Evolutionary conservation across 148 eudicot species (phyloP).

Genomic region (Polygonum maritimum): DNA sequence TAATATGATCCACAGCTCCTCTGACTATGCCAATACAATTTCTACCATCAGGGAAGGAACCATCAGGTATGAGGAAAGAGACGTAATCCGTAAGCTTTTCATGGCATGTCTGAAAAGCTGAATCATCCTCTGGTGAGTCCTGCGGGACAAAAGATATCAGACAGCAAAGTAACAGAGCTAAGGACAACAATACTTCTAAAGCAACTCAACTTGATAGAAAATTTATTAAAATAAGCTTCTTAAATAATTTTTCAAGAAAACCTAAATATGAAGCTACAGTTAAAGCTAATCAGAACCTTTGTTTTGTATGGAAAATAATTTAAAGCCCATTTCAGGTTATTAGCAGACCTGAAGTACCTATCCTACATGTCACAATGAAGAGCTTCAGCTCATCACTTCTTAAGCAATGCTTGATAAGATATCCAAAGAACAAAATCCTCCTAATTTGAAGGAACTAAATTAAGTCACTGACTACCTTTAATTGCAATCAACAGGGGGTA

Average conservation of each 20-base stretch:
- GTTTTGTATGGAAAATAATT: not conserved
- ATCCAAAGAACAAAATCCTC: not conserved
- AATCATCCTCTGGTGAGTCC: slow-evolving; percentile 38
- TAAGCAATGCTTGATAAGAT: not conserved
- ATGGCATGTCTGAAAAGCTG: slow-evolving; percentile 24
- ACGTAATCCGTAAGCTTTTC: slow-evolving; percentile 48
- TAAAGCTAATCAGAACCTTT: not conserved
- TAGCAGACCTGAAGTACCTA: not conserved
- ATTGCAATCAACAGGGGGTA: not conserved
- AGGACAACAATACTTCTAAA: not conserved
- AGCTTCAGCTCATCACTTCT: not conserved
- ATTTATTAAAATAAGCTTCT: not conserved
- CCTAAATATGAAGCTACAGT: not conserved
- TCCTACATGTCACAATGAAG: not conserved
- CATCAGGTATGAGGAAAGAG: slow-evolving; percentile 66
- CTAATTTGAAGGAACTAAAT: not conserved
- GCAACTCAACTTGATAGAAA: not conserved
- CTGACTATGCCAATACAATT: slow-evolving; percentile 65
- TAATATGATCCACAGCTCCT: slow-evolving; percentile 36
- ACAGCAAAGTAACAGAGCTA: not conserved
- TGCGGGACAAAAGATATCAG: slow-evolving; percentile 17
- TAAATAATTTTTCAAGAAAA: not conserved
- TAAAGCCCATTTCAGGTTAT: not conserved
- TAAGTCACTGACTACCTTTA: not conserved
- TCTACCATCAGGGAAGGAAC: slow-evolving; percentile 40